Evolutionary conservation across 768 basidiomycete genomes (phyloP), one percentile per base, ranked within the genome.

Genomic region (Kwoniella sp.): DNA sequence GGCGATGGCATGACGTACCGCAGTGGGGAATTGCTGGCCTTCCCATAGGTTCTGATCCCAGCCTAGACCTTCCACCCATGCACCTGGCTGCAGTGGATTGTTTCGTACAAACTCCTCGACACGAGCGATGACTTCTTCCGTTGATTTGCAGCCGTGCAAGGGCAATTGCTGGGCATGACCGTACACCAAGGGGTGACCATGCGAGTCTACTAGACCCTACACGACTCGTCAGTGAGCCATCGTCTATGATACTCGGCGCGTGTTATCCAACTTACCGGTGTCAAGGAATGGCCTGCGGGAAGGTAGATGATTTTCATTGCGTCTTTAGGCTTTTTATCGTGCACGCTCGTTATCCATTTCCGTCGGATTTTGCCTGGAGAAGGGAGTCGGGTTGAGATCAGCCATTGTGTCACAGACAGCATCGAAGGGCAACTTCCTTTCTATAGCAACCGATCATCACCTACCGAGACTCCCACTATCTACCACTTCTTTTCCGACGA

Each of bases 61-160:
- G 4, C 94, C 94, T 83, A 89, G 86, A 12, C 92, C 93, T 70
- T 88, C 83, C 47, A 96, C 86, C 91, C 92, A 96, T 5, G 56
- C 63, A 11, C 77, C 77, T 15, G 54, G 54, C 26, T 53, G 34
- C 13, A 29, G 25, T 0, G 70, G 73, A 38, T 68, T 63, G 28
- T 47, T 47, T 25, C 56, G 28, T 11, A 76, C 74, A 53, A 74
- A 80, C 0, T 38, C 37, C 38, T 80, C 79, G 7, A 79, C 71
- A 29, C 71, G 58, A 0, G 30, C 1, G 22, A 79, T 63, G 26
- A 74, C 65, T 34, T 80, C 75, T 59, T 38, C 28, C 0, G 70
- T 31, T 0, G 70, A 73, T 5, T 51, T 54, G 17, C 71, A 72
- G 12, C 75, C 77, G 31, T 58, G 57, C 1, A 80, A 60, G 9